These are phyloP conservation scores for Wickerhamomyces silvicola DNA, from an alignment of 805 yeast species.

Conservation along the genomic window DNA sequence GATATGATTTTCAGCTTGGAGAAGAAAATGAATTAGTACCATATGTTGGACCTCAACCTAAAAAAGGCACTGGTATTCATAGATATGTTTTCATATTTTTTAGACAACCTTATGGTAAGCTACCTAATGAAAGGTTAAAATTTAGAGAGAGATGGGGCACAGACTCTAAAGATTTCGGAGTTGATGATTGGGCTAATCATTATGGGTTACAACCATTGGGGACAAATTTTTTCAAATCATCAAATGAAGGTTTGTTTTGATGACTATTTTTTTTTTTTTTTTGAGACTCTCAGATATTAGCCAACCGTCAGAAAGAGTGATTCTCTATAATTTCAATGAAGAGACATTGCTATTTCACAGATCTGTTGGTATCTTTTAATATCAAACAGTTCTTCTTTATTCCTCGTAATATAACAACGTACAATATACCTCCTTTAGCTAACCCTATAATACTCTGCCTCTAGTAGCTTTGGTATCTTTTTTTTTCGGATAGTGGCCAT, in stretches of 20 bases:
- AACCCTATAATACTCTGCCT: too few relatives aligned
- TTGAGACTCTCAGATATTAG: too few relatives aligned
- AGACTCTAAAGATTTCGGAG: constrained; percentile 11
- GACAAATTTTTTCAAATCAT: constrained; percentile 13
- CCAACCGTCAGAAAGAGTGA: too few relatives aligned
- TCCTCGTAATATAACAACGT: too few relatives aligned
- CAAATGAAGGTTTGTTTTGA: constrained; percentile 13
- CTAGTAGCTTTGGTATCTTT: too few relatives aligned
- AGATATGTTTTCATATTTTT: constrained; percentile 14
- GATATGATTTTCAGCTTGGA: constrained; percentile 4
- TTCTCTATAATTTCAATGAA: too few relatives aligned
- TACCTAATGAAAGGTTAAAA: constrained; percentile 12
- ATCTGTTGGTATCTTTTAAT: too few relatives aligned
- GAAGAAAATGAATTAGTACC: constrained; percentile 10
- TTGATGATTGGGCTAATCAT: constrained; percentile 17
- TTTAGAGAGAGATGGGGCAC: constrained; percentile 21
- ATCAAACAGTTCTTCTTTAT: too few relatives aligned
- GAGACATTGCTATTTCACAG: too few relatives aligned
- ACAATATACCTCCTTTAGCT: too few relatives aligned
- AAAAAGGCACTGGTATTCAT: constrained; percentile 10
- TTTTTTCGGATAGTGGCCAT: too few relatives aligned
- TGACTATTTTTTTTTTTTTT: too few relatives aligned
- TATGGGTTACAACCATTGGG: constrained; percentile 16
- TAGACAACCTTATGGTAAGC: constrained; percentile 13
- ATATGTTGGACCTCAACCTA: constrained; percentile 14